These are phyloP conservation scores for Skeletonema menzelii DNA, from an alignment of 108 stramenopile genomes.

Conservation along the genomic window DNA sequence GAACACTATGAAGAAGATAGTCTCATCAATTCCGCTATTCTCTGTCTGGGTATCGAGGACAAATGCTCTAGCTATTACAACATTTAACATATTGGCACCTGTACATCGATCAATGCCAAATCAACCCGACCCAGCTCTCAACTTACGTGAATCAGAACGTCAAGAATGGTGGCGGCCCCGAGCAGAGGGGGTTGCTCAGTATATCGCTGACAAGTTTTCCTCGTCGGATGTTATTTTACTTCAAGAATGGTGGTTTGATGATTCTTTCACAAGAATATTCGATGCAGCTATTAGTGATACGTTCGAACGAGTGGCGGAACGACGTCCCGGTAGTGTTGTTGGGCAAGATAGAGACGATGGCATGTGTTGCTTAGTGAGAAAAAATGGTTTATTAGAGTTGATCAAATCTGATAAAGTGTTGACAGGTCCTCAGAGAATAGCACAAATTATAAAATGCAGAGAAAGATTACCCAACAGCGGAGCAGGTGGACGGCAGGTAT, in stretches of 20 bases:
- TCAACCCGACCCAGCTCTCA: neutral
- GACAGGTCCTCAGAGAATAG: conserved; percentile 46
- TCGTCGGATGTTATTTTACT: conserved; percentile 39
- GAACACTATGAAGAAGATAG: neutral
- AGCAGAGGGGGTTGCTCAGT: conserved; percentile 31
- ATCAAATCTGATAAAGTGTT: conserved; percentile 18
- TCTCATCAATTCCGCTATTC: neutral
- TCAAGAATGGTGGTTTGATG: conserved; percentile 52
- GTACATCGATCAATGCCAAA: conserved; percentile 41
- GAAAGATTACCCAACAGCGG: conserved; percentile 7
- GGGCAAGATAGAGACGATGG: conserved; percentile 41
- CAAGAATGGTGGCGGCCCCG: conserved; percentile 48
- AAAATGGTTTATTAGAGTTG: conserved; percentile 28
- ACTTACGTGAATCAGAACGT: conserved; percentile 40
- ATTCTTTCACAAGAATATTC: conserved; percentile 29
- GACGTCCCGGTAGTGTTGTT: conserved; percentile 21
- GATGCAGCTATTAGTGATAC: conserved; percentile 22
- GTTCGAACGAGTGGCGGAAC: conserved; percentile 38
- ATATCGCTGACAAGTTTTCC: conserved; percentile 30
- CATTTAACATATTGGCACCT: conserved; percentile 50
- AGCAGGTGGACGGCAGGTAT: conserved; percentile 11
- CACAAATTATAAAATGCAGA: conserved; percentile 40
- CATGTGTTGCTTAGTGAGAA: conserved; percentile 36
- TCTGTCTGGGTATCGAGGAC: neutral
- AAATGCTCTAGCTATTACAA: conserved; percentile 40